Evolutionary conservation across 1,139 yeast genomes (phyloP).

Genomic region (Yamadazyma kanchanaburiensis): DNA sequence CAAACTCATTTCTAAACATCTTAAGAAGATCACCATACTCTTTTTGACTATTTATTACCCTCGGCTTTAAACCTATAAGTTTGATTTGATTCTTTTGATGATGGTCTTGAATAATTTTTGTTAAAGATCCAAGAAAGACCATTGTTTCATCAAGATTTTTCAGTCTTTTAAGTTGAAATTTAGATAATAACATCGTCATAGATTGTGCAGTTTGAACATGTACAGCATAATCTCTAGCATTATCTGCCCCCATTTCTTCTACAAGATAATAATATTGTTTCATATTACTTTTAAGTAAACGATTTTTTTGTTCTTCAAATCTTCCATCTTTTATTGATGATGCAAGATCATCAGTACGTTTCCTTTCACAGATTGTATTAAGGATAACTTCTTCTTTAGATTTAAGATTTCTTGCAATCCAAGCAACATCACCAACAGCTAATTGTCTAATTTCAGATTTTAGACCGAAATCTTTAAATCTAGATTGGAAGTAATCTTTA

Average conservation of each 20-base stretch:
- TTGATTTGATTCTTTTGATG: conserved; percentile 29
- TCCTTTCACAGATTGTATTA: conserved; percentile 83
- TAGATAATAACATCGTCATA: conserved; percentile 62
- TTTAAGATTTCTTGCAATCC: conserved; percentile 73
- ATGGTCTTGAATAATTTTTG: conserved; percentile 43
- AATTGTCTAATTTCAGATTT: conserved; percentile 55
- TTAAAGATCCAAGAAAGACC: conserved; percentile 55
- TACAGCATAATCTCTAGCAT: conserved; percentile 44
- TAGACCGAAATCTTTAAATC: conserved; percentile 50
- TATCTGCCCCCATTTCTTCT: conserved; percentile 54
- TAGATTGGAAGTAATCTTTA: conserved; percentile 58
- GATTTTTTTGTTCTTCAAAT: conserved; percentile 76
- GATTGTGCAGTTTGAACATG: conserved; percentile 78
- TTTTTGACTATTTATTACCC: conserved; percentile 46
- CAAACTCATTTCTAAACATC: conserved; percentile 44
- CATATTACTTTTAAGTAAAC: conserved; percentile 69
- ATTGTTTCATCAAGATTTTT: conserved; percentile 74
- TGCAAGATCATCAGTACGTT: conserved; percentile 82
- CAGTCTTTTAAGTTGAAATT: conserved; percentile 68
- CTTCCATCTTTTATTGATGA: conserved; percentile 85
- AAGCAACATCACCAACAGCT: conserved; percentile 81
- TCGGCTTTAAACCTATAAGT: conserved; percentile 48
- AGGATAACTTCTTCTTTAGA: conserved; percentile 66
- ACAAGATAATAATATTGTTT: conserved; percentile 69
- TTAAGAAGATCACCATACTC: conserved; percentile 45